Evolutionary conservation across 129 eudicot species (phyloP).

Genomic region (Gnaphalium uliginosum): DNA sequence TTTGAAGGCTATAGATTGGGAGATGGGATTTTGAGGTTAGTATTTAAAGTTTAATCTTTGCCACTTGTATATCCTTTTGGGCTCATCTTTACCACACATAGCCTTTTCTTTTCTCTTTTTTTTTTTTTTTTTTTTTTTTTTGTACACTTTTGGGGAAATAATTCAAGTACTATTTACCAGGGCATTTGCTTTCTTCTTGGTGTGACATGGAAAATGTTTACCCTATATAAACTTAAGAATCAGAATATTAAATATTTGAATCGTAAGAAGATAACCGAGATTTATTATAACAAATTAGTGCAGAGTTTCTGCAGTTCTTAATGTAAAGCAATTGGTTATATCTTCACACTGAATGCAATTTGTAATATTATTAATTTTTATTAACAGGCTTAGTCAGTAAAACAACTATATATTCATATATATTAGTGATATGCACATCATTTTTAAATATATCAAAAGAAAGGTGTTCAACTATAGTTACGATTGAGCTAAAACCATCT

Average conservation of each 20-base stretch:
- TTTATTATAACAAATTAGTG: too few species aligned
- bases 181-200: not conserved
- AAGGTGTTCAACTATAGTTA: too few species aligned
- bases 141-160: conserved; percentile 23
- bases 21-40: conserved; percentile 24
- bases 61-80: conserved; percentile 24
- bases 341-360: too few species aligned
- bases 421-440: too few species aligned
- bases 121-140: too few species aligned
- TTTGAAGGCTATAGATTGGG: conserved; percentile 17
- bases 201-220: conserved; percentile 4
- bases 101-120: too few species aligned
- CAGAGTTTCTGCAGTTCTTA: not conserved
- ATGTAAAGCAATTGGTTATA: too few species aligned
- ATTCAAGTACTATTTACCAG: not conserved
- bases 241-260: not conserved
- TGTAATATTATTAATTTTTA: too few species aligned
- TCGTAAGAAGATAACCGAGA: not conserved
- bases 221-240: not conserved
- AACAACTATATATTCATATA: too few species aligned
- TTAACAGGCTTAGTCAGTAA: too few species aligned
- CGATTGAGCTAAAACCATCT: too few species aligned
- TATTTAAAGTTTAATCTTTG: conserved; percentile 27
- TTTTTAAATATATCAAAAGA: too few species aligned
- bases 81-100: conserved; percentile 33